Conservation (phyloP, 2,329 filamentous ascomycete genomes). For the Fusarium paranaense region DNA sequence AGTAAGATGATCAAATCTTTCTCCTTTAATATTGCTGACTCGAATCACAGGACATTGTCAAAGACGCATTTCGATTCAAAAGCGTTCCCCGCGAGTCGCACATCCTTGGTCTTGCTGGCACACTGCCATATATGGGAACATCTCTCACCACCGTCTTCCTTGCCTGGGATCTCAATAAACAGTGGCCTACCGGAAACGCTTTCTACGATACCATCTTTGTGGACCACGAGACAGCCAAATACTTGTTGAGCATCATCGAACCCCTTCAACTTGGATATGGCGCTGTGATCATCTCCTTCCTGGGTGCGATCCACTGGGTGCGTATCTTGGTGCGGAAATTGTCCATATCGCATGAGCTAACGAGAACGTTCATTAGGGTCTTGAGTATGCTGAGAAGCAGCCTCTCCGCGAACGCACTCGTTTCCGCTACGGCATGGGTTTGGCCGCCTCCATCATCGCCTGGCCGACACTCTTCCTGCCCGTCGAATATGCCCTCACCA, state of each 20-base stretch:
- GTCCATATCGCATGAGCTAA: neutral
- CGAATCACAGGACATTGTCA: constrained; percentile 66
- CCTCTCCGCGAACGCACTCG: constrained; percentile 73
- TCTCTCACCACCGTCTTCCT: constrained; percentile 86
- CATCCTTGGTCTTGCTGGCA: constrained; percentile 78
- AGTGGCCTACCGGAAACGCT: constrained; percentile 68
- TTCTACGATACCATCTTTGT: constrained; percentile 67
- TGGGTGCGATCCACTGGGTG: constrained; percentile 91
- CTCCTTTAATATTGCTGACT: constrained; percentile 4
- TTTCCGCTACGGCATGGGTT: constrained; percentile 85
- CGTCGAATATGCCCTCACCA: constrained; percentile 84
- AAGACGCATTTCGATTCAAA: constrained; percentile 74
- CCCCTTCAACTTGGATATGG: constrained; percentile 92
- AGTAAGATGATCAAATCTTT: constrained; percentile 58
- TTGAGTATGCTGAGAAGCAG: constrained; percentile 82
- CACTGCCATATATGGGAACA: constrained; percentile 87
- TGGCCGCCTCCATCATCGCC: constrained; percentile 81
- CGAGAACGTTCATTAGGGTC: constrained; percentile 58
- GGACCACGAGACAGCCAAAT: constrained; percentile 76
- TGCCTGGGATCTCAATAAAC: constrained; percentile 83
- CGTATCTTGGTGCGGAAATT: constrained; percentile 3
- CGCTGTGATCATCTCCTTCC: constrained; percentile 91
- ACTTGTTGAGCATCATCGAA: constrained; percentile 80
- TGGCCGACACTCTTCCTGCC: constrained; percentile 92
- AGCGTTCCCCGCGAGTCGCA: constrained; percentile 76